Percentiles rank a stretch among this genome's conserved stretches.
Evolutionary conservation across 2,329 filamentous ascomycete genomes (phyloP).

Genomic region (Xenosphaeropsis pyriputrescens): DNA sequence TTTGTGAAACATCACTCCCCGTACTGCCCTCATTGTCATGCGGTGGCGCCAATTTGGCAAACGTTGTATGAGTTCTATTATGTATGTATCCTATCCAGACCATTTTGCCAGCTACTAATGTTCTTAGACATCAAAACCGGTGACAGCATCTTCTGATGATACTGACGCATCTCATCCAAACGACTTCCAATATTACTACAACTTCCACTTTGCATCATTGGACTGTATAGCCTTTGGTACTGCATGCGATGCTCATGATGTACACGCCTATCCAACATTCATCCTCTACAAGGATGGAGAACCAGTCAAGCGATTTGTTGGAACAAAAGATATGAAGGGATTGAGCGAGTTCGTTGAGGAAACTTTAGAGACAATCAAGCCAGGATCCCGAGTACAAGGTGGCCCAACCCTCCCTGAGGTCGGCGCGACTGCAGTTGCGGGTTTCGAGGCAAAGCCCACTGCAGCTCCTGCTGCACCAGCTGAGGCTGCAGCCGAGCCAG

Average conservation of each 20-base stretch:
- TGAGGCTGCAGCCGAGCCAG: slow-evolving; percentile 18
- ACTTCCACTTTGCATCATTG: slow-evolving; percentile 74
- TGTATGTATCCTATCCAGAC: slow-evolving; percentile 22
- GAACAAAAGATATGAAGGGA: slow-evolving; percentile 49
- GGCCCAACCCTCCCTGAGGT: slow-evolving; percentile 48
- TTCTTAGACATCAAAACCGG: slow-evolving; percentile 59
- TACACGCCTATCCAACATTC: slow-evolving; percentile 63
- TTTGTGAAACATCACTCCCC: slow-evolving; percentile 38
- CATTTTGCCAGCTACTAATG: slow-evolving; percentile 2
- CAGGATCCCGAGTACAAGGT: slow-evolving; percentile 57
- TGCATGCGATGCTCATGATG: slow-evolving; percentile 52
- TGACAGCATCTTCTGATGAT: slow-evolving; percentile 18
- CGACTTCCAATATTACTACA: slow-evolving; percentile 51
- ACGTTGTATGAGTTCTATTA: slow-evolving; percentile 86
- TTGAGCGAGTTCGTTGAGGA: slow-evolving; percentile 63
- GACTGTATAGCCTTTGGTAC: slow-evolving; percentile 79
- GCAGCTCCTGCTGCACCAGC: slow-evolving; percentile 8
- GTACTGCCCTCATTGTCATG: slow-evolving; percentile 20
- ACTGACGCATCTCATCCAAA: slow-evolving; percentile 29
- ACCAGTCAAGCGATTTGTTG: slow-evolving; percentile 44
- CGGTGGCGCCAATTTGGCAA: slow-evolving; percentile 74
- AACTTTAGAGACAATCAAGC: slow-evolving; percentile 61
- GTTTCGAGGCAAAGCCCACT: slow-evolving; percentile 4
- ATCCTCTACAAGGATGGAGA: slow-evolving; percentile 69
- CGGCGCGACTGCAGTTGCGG: slow-evolving; percentile 34